Evolutionary conservation across 352 stramenopile species (phyloP).

Genomic region (Globisporangium splendens): DNA sequence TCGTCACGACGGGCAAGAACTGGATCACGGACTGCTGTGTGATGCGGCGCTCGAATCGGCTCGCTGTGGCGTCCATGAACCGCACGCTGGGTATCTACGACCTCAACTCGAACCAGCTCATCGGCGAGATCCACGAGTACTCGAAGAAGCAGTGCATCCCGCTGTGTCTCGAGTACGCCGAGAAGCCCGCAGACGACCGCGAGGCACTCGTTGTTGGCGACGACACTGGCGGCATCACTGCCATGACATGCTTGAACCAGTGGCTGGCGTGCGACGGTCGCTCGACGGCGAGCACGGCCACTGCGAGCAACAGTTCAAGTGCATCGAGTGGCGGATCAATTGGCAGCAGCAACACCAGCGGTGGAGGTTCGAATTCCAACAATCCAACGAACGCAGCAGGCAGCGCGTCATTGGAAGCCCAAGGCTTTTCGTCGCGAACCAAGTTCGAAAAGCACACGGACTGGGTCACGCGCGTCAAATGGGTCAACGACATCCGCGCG

Average conservation of each 20-base stretch:
- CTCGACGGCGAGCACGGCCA: conserved; percentile 24
- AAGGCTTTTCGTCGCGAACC: conserved; percentile 60
- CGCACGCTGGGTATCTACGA: conserved; percentile 77
- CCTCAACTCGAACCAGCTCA: conserved; percentile 54
- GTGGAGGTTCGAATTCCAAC: not conserved
- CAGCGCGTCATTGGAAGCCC: conserved; percentile 48
- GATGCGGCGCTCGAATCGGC: conserved; percentile 77
- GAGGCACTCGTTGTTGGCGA: conserved; percentile 78
- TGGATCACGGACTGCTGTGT: conserved; percentile 78
- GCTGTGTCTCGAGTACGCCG: conserved; percentile 76
- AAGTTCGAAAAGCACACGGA: conserved; percentile 84
- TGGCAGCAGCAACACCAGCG: conserved; percentile 1
- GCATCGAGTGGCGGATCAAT: conserved; percentile 5
- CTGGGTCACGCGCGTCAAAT: conserved; percentile 83
- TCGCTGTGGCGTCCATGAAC: conserved; percentile 81
- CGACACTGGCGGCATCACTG: conserved; percentile 67
- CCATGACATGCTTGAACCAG: conserved; percentile 67
- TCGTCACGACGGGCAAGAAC: conserved; percentile 62
- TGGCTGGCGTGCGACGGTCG: conserved; percentile 70
- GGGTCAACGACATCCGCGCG: conserved; percentile 76
- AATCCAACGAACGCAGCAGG: conserved; percentile 33
- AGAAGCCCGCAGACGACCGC: conserved; percentile 64
- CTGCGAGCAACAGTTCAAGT: not conserved
- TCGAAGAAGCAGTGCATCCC: conserved; percentile 75
- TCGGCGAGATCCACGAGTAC: conserved; percentile 76